These are phyloP conservation scores for Solanum sparsipilum DNA, from an alignment of 257 asterid genomes.

Conservation along the genomic window DNA sequence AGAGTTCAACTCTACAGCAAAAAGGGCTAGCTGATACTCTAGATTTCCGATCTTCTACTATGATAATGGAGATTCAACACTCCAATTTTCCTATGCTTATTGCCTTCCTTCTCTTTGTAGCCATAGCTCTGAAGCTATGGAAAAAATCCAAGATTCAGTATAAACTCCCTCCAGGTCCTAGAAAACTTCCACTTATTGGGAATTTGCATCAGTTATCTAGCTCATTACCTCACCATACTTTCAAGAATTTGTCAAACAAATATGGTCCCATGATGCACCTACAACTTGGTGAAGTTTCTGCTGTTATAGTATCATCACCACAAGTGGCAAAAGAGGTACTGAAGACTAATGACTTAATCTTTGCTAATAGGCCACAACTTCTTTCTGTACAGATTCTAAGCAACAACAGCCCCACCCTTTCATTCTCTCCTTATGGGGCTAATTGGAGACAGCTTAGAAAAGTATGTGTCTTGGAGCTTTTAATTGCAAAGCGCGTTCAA, in stretches of 20 bases:
- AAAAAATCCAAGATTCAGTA: background rate
- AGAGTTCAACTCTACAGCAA: background rate
- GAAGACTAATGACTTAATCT: background rate
- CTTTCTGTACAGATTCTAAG: background rate
- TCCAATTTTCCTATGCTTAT: background rate
- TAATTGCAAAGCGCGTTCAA: background rate
- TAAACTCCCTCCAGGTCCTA: background rate
- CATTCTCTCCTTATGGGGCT: background rate
- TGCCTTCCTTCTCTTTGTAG: background rate
- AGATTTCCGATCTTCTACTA: background rate
- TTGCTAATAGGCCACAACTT: background rate
- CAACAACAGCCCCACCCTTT: background rate
- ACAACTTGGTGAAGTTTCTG: background rate
- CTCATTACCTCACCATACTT: background rate
- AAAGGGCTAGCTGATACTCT: background rate
- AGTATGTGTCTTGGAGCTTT: background rate
- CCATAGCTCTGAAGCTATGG: background rate
- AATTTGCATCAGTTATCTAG: background rate
- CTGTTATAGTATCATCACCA: background rate
- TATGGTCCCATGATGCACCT: background rate
- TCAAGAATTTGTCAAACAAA: background rate
- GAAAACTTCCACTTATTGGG: background rate
- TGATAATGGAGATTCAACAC: background rate
- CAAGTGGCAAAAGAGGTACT: background rate
- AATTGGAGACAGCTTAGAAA: background rate